Conservation (phyloP, 495 filamentous ascomycete species). For the Pseudoneurospora amorphoporcata region DNA sequence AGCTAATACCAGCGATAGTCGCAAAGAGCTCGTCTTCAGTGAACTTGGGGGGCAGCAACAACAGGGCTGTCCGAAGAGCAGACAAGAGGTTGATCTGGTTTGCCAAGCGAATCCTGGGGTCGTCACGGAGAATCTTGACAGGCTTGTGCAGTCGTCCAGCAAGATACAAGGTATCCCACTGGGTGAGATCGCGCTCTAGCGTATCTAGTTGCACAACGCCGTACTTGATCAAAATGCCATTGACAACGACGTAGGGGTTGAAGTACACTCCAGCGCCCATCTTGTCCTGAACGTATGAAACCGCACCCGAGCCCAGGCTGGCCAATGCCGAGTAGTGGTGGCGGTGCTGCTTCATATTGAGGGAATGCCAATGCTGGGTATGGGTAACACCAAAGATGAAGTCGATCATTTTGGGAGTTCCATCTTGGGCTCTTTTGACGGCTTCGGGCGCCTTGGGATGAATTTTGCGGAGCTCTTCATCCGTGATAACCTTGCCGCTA, state of each 20-base stretch:
- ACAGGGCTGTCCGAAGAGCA: slow-evolving; percentile 76
- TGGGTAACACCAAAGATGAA: slow-evolving; percentile 95
- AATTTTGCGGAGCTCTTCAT: slow-evolving; percentile 45
- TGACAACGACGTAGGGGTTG: slow-evolving; percentile 91
- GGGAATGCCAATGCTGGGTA: slow-evolving; percentile 91
- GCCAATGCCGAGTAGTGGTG: slow-evolving; percentile 86
- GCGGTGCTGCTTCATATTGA: slow-evolving; percentile 80
- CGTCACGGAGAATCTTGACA: slow-evolving; percentile 92
- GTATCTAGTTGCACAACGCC: slow-evolving; percentile 89
- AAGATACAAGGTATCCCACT: slow-evolving; percentile 89
- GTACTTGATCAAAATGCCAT: slow-evolving; percentile 94
- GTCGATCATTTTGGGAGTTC: slow-evolving; percentile 91
- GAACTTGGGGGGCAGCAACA: slow-evolving; percentile 74
- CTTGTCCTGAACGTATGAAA: slow-evolving; percentile 74
- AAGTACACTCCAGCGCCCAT: slow-evolving; percentile 94
- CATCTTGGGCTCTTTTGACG: slow-evolving; percentile 70
- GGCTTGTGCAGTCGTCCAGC: slow-evolving; percentile 93
- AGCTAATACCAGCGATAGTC: slow-evolving; percentile 84
- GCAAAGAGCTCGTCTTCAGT: slow-evolving; percentile 80
- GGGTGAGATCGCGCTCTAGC: slow-evolving; percentile 69
- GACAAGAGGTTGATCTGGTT: slow-evolving; percentile 94
- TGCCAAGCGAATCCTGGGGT: slow-evolving; percentile 78
- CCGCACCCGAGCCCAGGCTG: slow-evolving; percentile 71
- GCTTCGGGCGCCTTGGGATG: slow-evolving; percentile 71
- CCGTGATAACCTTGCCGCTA: slow-evolving; percentile 32